Evolutionary conservation across 176 grass and related monocot genomes (phyloP).

Genomic region (Stipa capillata): DNA sequence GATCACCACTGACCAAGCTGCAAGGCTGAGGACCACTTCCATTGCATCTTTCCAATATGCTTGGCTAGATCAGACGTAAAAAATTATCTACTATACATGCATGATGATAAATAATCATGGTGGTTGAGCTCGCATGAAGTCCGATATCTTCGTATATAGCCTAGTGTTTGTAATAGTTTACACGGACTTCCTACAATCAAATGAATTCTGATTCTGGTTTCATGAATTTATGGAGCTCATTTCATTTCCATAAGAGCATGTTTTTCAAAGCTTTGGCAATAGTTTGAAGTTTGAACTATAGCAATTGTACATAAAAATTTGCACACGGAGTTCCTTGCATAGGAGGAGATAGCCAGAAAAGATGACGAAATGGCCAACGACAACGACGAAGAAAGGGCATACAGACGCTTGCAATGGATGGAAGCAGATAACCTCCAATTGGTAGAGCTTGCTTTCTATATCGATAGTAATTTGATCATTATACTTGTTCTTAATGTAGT

Average conservation of each 20-base stretch:
- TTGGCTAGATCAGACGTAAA: background rate
- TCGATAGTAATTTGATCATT: background rate
- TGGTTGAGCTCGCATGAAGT: background rate
- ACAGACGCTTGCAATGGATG: background rate
- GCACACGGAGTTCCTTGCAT: too few species aligned
- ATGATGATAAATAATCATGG: background rate
- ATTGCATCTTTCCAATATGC: background rate
- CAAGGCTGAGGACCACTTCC: background rate
- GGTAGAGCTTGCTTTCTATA: background rate
- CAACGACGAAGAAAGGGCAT: background rate
- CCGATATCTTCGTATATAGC: background rate
- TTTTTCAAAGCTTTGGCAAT: too few species aligned
- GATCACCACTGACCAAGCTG: background rate
- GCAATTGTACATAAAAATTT: too few species aligned
- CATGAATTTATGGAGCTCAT: background rate
- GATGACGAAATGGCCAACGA: too few species aligned
- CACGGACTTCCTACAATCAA: background rate
- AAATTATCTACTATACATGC: background rate
- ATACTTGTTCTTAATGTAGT: background rate
- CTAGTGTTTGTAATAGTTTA: background rate
- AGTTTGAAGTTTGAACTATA: too few species aligned
- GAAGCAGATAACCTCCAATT: too few species aligned
- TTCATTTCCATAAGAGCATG: too few species aligned
- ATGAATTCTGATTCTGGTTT: background rate
- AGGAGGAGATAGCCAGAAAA: too few species aligned